Base-by-base conservation (phyloP, 345 rosid genomes). In the Anacardium occidentale region DNA sequence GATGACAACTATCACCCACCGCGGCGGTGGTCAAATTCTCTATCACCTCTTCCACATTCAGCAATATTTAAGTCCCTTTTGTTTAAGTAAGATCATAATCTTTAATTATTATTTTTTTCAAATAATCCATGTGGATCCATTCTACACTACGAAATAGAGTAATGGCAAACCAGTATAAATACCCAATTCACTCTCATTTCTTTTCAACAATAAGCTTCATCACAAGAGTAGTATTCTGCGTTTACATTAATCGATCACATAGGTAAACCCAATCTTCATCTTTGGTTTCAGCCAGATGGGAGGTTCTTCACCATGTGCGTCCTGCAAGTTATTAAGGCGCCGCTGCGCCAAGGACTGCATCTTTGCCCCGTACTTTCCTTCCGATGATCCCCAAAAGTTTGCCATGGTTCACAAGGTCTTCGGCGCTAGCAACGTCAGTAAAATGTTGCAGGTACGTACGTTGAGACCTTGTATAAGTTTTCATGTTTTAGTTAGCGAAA, bases 291-390 rank as follows among this genome's bases (percentile, higher is more conserved):
- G 42, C 9, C 51, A 66, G 15, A 82, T 87, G 84, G 88, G 82
- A 0, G 90, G 91, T 37, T 83, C 91, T 60, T 87, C 97, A 2
- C 97, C 97, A 40, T 92, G 97, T 64, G 97, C 97, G 3, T 88
- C 93, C 24, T 92, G 97, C 86, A 92, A 90, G 77, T 79, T 92
- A 48, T 73, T 92, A 68, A 76, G 96, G 74, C 86, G 97, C 22
- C 90, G 96, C 22, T 92, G 97, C 69, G 86, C 88, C 69, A 87
- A 88, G 70, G 93, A 88, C 77, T 92, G 97, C 79, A 83, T 91
- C 69, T 91, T 91, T 74, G 95, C 97, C 11, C 97, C 97, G 69
- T 91, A 91, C 81, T 91, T 91, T 79, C 95, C 95, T 67, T 79
- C 97, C 18, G 89, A 89, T 2, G 95, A 91, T 70, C 97, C 95